Evolutionary conservation across 352 stramenopile genomes (phyloP), one percentile per base, ranked within the genome.

Genomic region (Phytophthora boehmeriae): DNA sequence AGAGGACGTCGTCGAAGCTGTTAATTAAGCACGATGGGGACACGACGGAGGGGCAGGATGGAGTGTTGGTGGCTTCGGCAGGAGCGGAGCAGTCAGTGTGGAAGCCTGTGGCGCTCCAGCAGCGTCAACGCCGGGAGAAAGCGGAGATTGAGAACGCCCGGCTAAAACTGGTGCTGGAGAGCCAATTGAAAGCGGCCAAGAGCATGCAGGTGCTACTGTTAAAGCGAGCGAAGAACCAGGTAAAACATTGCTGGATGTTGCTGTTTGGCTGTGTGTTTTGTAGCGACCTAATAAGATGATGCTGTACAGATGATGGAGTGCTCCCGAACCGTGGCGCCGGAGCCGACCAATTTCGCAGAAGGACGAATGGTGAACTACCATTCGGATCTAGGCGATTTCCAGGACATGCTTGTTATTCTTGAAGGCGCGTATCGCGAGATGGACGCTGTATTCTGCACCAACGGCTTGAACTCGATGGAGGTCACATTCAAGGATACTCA

Each of bases 151-250:
- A 80, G 39, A 80, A 80, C 44, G 61, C 68, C 8, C 52, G 71
- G 14, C 59, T 80, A 16, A 80, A 80, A 41, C 54, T 75, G 27
- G 64, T 80, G 17, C 64, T 80, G 34, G 68, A 77, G 55, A 69
- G 71, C 16, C 71, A 80, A 54, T 60, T 78, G 6, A 78, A 78
- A 45, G 63, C 68, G 20, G 69, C 69, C 39, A 78, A 75, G 46
- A 68, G 54, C 46, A 74, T 76, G 68, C 64, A 76, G 42, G 53
- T 63, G 54, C 46, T 76, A 17, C 64, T 76, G 22, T 54, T 71
- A 22, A 76, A 74, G 49, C 64, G 68, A 54, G 64, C 64, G 11
- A 73, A 73, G 48, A 68, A 73, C 45, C 64, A 73, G 64, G 64
- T 72, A 64, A 43, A 8, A 1, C 23, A 23, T 19, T 41, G 10